Percentiles rank a stretch among this genome's conserved stretches.
These are phyloP conservation scores for Prunus davidiana DNA, from an alignment of 306 rosid genomes.

Conservation along the genomic window DNA sequence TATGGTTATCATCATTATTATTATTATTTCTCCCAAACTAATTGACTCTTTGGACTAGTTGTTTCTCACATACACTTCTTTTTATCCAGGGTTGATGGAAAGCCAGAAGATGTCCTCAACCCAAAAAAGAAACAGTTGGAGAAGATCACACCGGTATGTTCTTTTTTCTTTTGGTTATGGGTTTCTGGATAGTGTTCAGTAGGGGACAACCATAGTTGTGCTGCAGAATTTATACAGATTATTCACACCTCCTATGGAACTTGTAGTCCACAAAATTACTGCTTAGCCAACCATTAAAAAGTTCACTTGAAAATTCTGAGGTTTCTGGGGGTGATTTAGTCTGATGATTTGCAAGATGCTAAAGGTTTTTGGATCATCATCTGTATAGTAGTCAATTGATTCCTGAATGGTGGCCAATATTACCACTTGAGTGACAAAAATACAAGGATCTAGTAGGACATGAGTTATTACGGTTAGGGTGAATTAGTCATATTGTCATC, in stretches of 20 bases:
- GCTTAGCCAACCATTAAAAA: background rate
- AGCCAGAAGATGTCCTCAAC: slow-evolving; percentile 96
- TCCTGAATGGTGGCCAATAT: background rate
- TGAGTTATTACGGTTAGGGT: background rate
- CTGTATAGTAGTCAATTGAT: background rate
- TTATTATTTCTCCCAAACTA: background rate
- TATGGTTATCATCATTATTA: too few relatives aligned
- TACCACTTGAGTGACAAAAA: background rate
- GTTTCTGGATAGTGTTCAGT: background rate
- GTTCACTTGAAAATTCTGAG: background rate
- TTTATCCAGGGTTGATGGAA: slow-evolving; percentile 74
- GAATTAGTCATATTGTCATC: background rate
- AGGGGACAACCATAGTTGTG: background rate
- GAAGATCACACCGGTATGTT: slow-evolving; percentile 83
- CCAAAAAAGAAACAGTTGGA: slow-evolving; percentile 98
- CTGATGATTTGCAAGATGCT: background rate
- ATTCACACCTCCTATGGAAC: background rate
- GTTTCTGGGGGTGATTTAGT: background rate
- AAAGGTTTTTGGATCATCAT: background rate
- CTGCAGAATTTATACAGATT: background rate
- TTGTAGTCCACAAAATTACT: background rate
- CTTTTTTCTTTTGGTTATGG: background rate
- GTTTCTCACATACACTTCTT: slow-evolving; percentile 13
- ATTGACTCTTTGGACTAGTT: background rate
- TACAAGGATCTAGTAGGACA: background rate